phyloP scores from a whole-genome alignment of 768 basidiomycete genomes.

The Strobilomyces dryophilus region DNA sequence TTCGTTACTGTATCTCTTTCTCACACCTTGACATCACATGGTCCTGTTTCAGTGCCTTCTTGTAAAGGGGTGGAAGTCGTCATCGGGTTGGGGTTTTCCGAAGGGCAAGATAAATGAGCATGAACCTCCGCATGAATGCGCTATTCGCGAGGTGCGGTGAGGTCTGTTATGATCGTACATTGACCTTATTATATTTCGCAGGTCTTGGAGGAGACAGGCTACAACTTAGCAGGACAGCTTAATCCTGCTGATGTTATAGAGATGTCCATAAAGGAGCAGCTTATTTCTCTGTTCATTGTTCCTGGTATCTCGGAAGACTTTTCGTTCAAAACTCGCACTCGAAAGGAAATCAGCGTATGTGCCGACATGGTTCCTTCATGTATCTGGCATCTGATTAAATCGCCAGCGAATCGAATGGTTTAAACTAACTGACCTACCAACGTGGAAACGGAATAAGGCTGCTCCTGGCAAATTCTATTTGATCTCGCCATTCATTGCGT shows the following conservation, averaged over 20 bases:
- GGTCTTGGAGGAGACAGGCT: slow-evolving; percentile 98
- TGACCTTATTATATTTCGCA: slow-evolving; percentile 31
- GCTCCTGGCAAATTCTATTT: slow-evolving; percentile 85
- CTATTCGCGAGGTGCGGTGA: slow-evolving; percentile 77
- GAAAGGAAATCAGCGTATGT: slow-evolving; percentile 96
- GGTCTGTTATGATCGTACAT: background rate
- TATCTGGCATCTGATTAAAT: slow-evolving; percentile 7
- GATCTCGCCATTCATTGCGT: slow-evolving; percentile 92
- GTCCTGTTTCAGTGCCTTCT: slow-evolving; percentile 70
- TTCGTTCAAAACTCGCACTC: slow-evolving; percentile 86
- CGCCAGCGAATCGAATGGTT: slow-evolving; percentile 96
- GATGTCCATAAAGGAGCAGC: slow-evolving; percentile 85
- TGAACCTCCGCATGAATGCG: slow-evolving; percentile 80
- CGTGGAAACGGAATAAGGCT: slow-evolving; percentile 79
- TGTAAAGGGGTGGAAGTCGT: slow-evolving; percentile 97
- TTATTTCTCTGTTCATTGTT: slow-evolving; percentile 87
- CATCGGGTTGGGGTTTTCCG: slow-evolving; percentile 98
- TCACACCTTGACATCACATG: slow-evolving; percentile 8
- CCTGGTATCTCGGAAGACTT: slow-evolving; percentile 85
- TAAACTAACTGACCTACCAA: slow-evolving; percentile 80
- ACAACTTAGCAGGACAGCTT: slow-evolving; percentile 71
- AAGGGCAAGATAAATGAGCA: slow-evolving; percentile 99
- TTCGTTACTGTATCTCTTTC: slow-evolving; percentile 29
- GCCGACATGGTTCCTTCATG: background rate
- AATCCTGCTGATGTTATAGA: slow-evolving; percentile 70